Evolutionary conservation across 495 filamentous ascomycete species (phyloP).

Genomic region (Chaetomidium leptoderma): DNA sequence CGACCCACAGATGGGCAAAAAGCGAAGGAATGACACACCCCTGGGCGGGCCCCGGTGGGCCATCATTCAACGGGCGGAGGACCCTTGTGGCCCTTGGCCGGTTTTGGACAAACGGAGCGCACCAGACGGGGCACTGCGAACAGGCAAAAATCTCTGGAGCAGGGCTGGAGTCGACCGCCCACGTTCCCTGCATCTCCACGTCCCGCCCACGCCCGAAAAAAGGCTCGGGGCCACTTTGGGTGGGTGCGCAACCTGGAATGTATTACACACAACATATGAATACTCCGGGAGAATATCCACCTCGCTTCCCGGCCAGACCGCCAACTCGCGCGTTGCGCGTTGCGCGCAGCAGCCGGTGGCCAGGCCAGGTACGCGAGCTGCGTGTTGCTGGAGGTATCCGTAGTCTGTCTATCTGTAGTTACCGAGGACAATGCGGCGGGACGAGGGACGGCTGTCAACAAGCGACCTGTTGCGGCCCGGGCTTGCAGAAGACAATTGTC

Average conservation of each 20-base stretch:
- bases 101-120: slow-evolving; percentile 14
- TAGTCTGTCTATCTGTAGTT: too few species aligned
- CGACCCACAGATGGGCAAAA: slow-evolving; percentile 20
- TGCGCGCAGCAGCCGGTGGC: not conserved
- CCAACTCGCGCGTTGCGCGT: not conserved
- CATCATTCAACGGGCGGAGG: not conserved
- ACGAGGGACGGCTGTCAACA: not conserved
- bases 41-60: too few species aligned
- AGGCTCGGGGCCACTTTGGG: too few species aligned
- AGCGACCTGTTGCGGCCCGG: slow-evolving; percentile 11
- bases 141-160: not conserved
- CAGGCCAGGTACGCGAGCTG: slow-evolving; percentile 5
- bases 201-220: slow-evolving; percentile 29
- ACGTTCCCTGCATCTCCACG: slow-evolving; percentile 29
- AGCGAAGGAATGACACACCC: too few species aligned
- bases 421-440: not conserved
- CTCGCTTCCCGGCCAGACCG: slow-evolving; percentile 2
- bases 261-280: slow-evolving; percentile 22
- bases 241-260: slow-evolving; percentile 22
- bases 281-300: slow-evolving; percentile 12
- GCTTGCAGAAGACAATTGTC: slow-evolving; percentile 21
- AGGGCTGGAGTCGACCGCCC: too few species aligned
- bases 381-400: too few species aligned
- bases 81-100: slow-evolving; percentile 2
- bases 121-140: slow-evolving; percentile 1